phyloP scores from a whole-genome alignment of 2,329 filamentous ascomycete species.

The Colletotrichum gloeosporioides region DNA sequence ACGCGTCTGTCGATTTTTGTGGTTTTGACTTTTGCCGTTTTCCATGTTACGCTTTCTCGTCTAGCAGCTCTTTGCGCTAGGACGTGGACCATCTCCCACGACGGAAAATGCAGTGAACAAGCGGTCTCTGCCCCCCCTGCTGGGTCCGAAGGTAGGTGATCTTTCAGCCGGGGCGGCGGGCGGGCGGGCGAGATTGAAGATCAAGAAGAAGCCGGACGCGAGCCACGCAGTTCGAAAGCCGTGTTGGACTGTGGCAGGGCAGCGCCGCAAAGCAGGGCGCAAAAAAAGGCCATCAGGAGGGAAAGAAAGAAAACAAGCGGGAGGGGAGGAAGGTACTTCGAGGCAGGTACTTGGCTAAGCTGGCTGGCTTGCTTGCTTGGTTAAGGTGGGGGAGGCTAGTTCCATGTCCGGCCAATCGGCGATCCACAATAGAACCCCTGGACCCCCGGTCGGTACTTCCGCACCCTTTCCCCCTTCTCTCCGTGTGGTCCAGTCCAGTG shows the following conservation, averaged over 20 bases:
- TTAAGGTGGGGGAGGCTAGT: not conserved
- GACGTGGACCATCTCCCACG: not conserved
- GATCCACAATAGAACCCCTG: not conserved
- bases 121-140: not conserved
- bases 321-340: not conserved
- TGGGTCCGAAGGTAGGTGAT: not conserved
- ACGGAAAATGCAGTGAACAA: not conserved
- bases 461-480: not conserved
- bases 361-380: not conserved
- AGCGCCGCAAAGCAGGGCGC: not conserved
- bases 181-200: not conserved
- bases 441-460: conserved; percentile 12
- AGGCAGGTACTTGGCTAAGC: not conserved
- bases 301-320: not conserved
- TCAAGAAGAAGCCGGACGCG: not conserved
- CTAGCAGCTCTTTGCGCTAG: not conserved
- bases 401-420: conserved; percentile 17
- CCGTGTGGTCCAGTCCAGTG: not conserved
- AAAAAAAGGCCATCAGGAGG: not conserved
- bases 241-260: not conserved
- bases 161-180: not conserved
- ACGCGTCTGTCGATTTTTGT: not conserved
- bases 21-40: not conserved
- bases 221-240: not conserved
- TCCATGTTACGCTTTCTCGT: not conserved